Evolutionary conservation across 805 yeast species (phyloP).

Genomic region (Ogataea dorogensis): DNA sequence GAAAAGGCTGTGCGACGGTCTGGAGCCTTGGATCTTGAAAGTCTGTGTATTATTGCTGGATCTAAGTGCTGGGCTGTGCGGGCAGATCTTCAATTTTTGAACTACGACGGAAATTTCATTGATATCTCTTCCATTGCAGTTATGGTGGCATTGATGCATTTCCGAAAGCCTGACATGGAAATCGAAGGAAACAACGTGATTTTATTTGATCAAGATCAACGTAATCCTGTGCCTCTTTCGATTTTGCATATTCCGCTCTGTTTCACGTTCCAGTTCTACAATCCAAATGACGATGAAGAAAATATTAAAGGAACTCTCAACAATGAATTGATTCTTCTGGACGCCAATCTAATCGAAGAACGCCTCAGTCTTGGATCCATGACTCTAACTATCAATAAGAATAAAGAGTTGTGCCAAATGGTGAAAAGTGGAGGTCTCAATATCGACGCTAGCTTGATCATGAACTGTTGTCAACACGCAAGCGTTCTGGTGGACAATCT

Average conservation of each 20-base stretch:
- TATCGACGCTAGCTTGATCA: constrained; percentile 65
- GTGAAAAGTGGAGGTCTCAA: constrained; percentile 89
- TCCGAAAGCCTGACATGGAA: constrained; percentile 78
- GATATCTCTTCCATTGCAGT: constrained; percentile 92
- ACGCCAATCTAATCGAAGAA: constrained; percentile 79
- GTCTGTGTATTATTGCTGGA: constrained; percentile 88
- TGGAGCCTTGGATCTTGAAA: constrained; percentile 86
- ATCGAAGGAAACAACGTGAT: constrained; percentile 63
- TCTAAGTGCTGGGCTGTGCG: constrained; percentile 86
- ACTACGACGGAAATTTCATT: constrained; percentile 89
- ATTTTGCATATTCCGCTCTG: constrained; percentile 88
- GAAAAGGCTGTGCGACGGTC: constrained; percentile 92
- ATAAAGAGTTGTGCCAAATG: constrained; percentile 87
- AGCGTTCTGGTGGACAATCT: constrained; percentile 57
- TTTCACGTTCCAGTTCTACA: constrained; percentile 83
- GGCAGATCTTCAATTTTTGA: constrained; percentile 85
- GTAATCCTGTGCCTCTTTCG: constrained; percentile 84
- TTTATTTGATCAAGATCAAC: constrained; percentile 69
- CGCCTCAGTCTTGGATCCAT: constrained; percentile 70
- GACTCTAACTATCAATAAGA: constrained; percentile 84
- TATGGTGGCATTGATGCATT: constrained; percentile 81
- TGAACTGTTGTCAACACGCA: constrained; percentile 70
- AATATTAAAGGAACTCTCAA: constrained; percentile 66
- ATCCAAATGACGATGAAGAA: constrained; percentile 61
- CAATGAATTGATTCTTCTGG: constrained; percentile 63